Evolutionary conservation across 345 rosid genomes (phyloP).

Genomic region (Luvunga scandens): DNA sequence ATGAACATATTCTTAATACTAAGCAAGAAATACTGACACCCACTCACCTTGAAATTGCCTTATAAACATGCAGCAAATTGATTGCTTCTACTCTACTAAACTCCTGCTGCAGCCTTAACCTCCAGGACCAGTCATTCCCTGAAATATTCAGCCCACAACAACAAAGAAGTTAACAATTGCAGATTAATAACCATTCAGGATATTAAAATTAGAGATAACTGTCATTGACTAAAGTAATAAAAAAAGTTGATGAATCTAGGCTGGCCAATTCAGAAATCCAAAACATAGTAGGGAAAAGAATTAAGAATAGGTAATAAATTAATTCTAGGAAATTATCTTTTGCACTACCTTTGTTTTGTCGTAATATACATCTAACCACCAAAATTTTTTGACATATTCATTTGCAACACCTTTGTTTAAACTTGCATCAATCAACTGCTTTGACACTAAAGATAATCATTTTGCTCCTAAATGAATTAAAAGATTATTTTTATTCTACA

Average conservation of each 20-base stretch:
- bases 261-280: constrained; percentile 1
- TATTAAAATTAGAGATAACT: not conserved
- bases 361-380: too few relatives aligned
- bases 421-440: too few relatives aligned
- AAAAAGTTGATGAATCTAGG: not conserved
- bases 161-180: not conserved
- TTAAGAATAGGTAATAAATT: not conserved
- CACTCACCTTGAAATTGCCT: constrained; percentile 30
- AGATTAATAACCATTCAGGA: not conserved
- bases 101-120: constrained; percentile 63
- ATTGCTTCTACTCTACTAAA: constrained; percentile 28
- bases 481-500: too few relatives aligned
- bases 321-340: too few relatives aligned
- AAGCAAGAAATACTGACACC: too few relatives aligned
- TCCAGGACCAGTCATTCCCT: constrained; percentile 55
- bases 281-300: not conserved
- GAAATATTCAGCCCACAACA: constrained; percentile 8
- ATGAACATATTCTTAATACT: too few relatives aligned
- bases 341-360: too few relatives aligned
- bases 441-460: too few relatives aligned
- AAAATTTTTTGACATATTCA: too few relatives aligned
- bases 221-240: not conserved
- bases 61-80: constrained; percentile 17
- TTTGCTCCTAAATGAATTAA: too few relatives aligned
- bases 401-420: too few relatives aligned